A percentile compares a stretch with the other conserved stretches of the same genome.
Conservation (phyloP, 306 rosid genomes). For the Dalbergia cochinchinensis region DNA sequence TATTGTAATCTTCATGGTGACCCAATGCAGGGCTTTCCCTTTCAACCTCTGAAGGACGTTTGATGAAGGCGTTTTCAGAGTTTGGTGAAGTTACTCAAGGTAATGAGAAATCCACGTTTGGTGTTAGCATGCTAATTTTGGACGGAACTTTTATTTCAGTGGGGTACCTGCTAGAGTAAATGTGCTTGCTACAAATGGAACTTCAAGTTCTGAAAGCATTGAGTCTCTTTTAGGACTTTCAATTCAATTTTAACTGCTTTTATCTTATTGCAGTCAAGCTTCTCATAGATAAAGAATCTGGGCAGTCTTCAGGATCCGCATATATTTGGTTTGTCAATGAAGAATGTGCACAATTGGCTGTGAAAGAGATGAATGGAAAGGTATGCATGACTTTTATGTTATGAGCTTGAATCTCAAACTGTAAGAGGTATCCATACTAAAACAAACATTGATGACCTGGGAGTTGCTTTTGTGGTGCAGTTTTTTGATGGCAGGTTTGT, state of each 20-base stretch:
- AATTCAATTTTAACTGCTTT: neutral
- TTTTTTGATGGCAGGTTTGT: slow-evolving; percentile 66
- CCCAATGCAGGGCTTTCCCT: slow-evolving; percentile 59
- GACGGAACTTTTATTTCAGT: neutral
- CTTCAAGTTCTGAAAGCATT: slow-evolving; percentile 5
- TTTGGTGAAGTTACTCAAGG: slow-evolving; percentile 59
- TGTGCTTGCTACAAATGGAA: neutral
- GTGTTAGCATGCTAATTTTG: neutral
- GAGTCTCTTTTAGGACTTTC: slow-evolving; percentile 2
- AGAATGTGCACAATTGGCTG: slow-evolving; percentile 54
- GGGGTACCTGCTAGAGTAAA: neutral
- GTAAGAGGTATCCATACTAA: slow-evolving; percentile 24
- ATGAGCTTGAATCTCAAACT: slow-evolving; percentile 18
- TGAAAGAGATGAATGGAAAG: slow-evolving; percentile 66
- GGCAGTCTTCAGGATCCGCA: slow-evolving; percentile 55
- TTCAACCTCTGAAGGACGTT: slow-evolving; percentile 55
- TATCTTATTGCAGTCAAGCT: slow-evolving; percentile 52
- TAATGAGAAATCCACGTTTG: slow-evolving; percentile 25
- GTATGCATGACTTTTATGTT: slow-evolving; percentile 42
- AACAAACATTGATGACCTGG: slow-evolving; percentile 11
- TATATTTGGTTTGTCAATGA: slow-evolving; percentile 53
- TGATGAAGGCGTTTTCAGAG: slow-evolving; percentile 53
- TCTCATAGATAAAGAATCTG: slow-evolving; percentile 45
- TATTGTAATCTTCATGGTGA: slow-evolving; percentile 43
- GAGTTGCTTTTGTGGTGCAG: slow-evolving; percentile 50